Percentiles rank a stretch among this genome's conserved stretches.
phyloP scores from a whole-genome alignment of 1,139 yeast genomes.

The Candida sanyaensis region DNA sequence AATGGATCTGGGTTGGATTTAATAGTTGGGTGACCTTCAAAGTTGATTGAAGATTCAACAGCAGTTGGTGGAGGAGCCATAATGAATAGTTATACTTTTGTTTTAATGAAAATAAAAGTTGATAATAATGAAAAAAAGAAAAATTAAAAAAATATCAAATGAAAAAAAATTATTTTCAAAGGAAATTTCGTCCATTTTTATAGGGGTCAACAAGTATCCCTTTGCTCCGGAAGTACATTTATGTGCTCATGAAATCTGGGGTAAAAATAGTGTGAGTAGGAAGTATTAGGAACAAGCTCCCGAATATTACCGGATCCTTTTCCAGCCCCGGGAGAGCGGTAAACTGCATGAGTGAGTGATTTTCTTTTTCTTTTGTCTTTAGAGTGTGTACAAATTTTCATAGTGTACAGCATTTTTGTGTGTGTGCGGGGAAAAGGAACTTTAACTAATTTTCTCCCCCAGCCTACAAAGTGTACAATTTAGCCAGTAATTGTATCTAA shows the following conservation, averaged over 20 bases:
- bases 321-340: not conserved
- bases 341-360: not conserved
- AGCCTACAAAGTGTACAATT: no score
- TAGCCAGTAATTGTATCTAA: no score
- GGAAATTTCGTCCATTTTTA: constrained; percentile 4
- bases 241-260: constrained; percentile 5
- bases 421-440: constrained; percentile 5
- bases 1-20: constrained; percentile 45
- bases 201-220: not conserved
- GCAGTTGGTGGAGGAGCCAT: constrained; percentile 56
- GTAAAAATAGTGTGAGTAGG: constrained; percentile 2
- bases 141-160: not conserved
- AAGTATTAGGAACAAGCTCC: constrained; percentile 1
- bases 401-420: not conserved
- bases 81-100: constrained; percentile 8
- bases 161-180: not conserved
- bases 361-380: not conserved
- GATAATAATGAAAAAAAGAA: not conserved
- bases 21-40: constrained; percentile 45
- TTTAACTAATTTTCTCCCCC: no score
- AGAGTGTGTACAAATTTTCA: no score
- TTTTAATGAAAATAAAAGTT: not conserved
- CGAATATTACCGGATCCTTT: constrained; percentile 1
- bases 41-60: constrained; percentile 48
- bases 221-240: constrained; percentile 1